These are phyloP conservation scores for Miscanthus sacchariflorus DNA, from an alignment of 202 grass and related monocot genomes.

Conservation along the genomic window DNA sequence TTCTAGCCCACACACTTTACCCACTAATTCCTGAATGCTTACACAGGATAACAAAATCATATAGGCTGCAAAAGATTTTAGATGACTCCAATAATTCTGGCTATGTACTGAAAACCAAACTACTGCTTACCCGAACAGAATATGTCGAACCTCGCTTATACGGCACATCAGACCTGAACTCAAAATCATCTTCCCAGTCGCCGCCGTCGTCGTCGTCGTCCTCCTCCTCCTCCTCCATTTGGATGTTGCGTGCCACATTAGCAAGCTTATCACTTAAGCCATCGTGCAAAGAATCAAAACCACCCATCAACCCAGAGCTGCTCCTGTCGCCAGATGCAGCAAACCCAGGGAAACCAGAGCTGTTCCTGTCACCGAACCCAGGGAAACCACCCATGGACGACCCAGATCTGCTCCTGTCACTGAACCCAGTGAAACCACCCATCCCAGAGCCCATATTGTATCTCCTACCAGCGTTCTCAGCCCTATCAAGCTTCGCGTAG, in stretches of 20 bases:
- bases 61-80: slow-evolving; percentile 9
- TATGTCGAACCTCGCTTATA: slow-evolving; percentile 63
- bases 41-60: background rate
- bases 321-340: slow-evolving; percentile 8
- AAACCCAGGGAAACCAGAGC: slow-evolving; percentile 4
- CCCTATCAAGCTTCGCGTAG: slow-evolving; percentile 61
- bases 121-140: slow-evolving; percentile 60
- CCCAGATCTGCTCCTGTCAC: background rate
- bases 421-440: background rate
- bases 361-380: background rate
- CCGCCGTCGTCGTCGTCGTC: slow-evolving; percentile 20
- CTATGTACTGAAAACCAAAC: background rate
- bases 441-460: slow-evolving; percentile 37
- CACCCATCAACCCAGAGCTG: slow-evolving; percentile 14
- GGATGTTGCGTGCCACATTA: slow-evolving; percentile 45
- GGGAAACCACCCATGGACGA: background rate
- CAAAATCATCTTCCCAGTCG: slow-evolving; percentile 46
- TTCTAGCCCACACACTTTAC: slow-evolving; percentile 5
- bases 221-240: slow-evolving; percentile 3
- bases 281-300: slow-evolving; percentile 65
- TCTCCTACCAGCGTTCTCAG: slow-evolving; percentile 47
- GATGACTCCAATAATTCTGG: background rate
- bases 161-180: slow-evolving; percentile 71
- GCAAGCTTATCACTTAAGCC: slow-evolving; percentile 62
- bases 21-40: background rate